Percentiles rank a stretch among this genome's conserved stretches.
phyloP scores from a whole-genome alignment of 495 filamentous ascomycete species.

The Penicillium goetzii region DNA sequence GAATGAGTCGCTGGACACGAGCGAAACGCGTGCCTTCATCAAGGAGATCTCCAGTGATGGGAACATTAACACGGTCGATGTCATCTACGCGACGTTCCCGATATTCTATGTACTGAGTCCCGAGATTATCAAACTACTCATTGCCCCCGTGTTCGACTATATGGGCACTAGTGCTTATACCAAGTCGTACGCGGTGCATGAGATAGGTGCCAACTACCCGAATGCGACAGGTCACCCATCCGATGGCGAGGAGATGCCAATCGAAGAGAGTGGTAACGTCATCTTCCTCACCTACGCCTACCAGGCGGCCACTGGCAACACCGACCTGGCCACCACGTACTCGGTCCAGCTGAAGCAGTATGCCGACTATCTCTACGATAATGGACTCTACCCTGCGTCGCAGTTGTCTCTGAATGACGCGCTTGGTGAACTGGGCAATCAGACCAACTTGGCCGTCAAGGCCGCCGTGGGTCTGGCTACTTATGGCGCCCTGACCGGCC shows the following conservation, averaged over 20 bases:
- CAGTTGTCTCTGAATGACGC: slow-evolving; percentile 57
- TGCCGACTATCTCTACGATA: slow-evolving; percentile 50
- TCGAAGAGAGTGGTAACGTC: slow-evolving; percentile 45
- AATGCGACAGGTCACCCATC: slow-evolving; percentile 48
- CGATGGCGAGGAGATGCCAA: slow-evolving; percentile 39
- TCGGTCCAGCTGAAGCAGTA: slow-evolving; percentile 40
- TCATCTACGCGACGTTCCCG: slow-evolving; percentile 47
- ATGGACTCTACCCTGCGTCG: slow-evolving; percentile 44
- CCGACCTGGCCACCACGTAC: slow-evolving; percentile 34
- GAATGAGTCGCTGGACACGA: slow-evolving; percentile 42
- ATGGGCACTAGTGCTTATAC: slow-evolving; percentile 39
- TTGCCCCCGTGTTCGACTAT: slow-evolving; percentile 49
- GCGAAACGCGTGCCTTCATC: slow-evolving; percentile 44
- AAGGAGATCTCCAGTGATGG: slow-evolving; percentile 56
- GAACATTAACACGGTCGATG: slow-evolving; percentile 54
- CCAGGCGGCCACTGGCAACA: slow-evolving; percentile 38
- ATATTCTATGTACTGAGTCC: slow-evolving; percentile 47
- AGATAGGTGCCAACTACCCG: slow-evolving; percentile 43
- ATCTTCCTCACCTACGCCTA: slow-evolving; percentile 48
- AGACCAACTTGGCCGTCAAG: slow-evolving; percentile 57
- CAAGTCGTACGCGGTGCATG: slow-evolving; percentile 41
- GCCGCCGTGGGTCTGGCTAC: slow-evolving; percentile 52
- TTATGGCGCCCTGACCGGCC: slow-evolving; percentile 38
- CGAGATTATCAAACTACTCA: slow-evolving; percentile 44
- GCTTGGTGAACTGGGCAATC: slow-evolving; percentile 48